Conservation (phyloP, 768 basidiomycete genomes). For the Lactarius trivialis region DNA sequence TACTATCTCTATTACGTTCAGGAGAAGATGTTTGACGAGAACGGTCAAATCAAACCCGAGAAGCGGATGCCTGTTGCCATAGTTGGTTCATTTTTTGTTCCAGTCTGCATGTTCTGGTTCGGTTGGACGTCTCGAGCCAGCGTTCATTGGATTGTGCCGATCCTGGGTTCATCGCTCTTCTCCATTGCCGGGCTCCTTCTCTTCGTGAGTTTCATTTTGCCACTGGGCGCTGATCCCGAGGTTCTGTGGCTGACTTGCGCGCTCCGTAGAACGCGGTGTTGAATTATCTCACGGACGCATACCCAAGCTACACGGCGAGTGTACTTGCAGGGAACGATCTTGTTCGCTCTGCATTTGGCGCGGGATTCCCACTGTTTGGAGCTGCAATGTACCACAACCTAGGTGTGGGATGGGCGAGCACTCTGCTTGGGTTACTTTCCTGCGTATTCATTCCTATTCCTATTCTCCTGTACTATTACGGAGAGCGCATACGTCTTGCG, state of each 20-base stretch:
- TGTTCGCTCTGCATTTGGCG: constrained; percentile 27
- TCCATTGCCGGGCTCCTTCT: constrained; percentile 28
- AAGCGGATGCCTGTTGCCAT: constrained; percentile 31
- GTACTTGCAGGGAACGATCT: constrained; percentile 34
- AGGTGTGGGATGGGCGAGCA: constrained; percentile 26
- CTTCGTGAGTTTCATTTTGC: constrained; percentile 28
- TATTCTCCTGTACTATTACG: constrained; percentile 16
- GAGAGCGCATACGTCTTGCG: constrained; percentile 20
- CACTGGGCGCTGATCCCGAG: background rate
- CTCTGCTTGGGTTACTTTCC: constrained; percentile 27
- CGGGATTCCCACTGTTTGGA: constrained; percentile 22
- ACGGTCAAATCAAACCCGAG: constrained; percentile 27
- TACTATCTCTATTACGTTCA: constrained; percentile 12
- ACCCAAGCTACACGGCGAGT: constrained; percentile 30
- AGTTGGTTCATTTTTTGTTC: constrained; percentile 30
- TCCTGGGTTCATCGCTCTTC: constrained; percentile 30
- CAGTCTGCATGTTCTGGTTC: constrained; percentile 32
- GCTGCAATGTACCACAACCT: constrained; percentile 25
- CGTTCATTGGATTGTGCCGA: constrained; percentile 33
- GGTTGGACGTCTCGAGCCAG: constrained; percentile 29
- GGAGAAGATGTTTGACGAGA: constrained; percentile 19
- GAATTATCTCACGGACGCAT: constrained; percentile 31
- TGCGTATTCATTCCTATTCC: constrained; percentile 28
- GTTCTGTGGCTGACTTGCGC: background rate
- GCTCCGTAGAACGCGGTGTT: constrained; percentile 22